Conservation (phyloP, 139 green algal species). For the Dunaliella primolecta region DNA sequence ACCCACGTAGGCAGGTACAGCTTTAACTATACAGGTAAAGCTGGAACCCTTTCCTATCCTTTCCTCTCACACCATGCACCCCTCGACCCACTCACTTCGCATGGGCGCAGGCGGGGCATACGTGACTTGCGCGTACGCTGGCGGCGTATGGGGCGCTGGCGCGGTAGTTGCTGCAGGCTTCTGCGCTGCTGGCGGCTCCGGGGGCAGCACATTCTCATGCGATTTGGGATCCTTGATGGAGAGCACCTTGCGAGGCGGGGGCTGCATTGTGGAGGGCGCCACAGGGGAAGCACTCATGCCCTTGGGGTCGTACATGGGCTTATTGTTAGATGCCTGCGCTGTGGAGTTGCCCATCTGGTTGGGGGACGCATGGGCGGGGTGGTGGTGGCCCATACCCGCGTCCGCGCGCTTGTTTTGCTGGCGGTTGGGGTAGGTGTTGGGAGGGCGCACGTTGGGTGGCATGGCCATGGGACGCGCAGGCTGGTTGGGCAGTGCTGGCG, state of each 20-base stretch:
- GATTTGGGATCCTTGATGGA: no score
- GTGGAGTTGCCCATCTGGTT: neutral
- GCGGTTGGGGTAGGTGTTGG: neutral
- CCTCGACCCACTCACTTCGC: no score
- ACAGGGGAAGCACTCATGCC: no score
- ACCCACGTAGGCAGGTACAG: neutral
- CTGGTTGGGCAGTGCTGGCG: neutral
- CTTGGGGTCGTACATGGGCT: neutral
- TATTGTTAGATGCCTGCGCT: neutral
- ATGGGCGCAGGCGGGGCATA: neutral
- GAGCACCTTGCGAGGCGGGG: neutral
- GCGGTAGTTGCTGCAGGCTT: neutral
- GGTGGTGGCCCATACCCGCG: neutral
- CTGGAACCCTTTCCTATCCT: no score
- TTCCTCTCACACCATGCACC: no score
- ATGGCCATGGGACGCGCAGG: neutral
- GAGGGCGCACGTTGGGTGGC: neutral
- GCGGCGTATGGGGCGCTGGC: neutral
- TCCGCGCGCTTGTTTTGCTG: neutral
- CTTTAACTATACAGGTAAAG: neutral
- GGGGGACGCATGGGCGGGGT: neutral
- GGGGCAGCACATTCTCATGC: conserved; percentile 6
- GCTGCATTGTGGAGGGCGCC: no score
- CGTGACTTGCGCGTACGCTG: neutral
- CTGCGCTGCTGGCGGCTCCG: neutral